Base-by-base conservation (phyloP, 768 basidiomycete genomes). In the Baorangia bicolor region DNA sequence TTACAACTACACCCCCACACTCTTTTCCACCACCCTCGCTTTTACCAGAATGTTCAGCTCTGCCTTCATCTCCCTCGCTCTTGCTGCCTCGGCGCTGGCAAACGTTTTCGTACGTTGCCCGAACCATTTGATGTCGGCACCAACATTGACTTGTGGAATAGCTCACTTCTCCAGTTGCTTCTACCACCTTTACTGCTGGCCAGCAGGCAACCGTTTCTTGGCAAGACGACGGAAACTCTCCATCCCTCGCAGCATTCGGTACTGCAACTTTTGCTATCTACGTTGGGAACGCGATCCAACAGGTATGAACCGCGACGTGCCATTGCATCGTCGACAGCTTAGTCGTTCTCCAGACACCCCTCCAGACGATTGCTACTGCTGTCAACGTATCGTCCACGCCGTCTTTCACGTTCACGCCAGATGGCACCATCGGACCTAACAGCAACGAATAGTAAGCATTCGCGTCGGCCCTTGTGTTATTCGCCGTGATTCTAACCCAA, bases 241-340 rank as follows among this genome's bases (percentile, higher is more conserved):
- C 90, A 5, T 46, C 72, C 23, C 77, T 90, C 43, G 50, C 69
- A 13, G 53, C 75, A 5, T 87, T 86, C 35, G 87, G 88, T 6
- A 59, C 64, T 30, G 69, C 78, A 11, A 74, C 68, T 41, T 73
- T 90, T 38, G 80, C 77, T 34, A 78, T 92, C 71, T 90, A 83
- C 60, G 78, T 72, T 49, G 90, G 90, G 40, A 88, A 81, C 65
- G 71, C 77, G 30, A 69, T 65, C 12, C 74, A 82, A 61, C 89
- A 91, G 81, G 88, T 87, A 42, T 5, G 56, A 28, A 3, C 14
- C 10, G 5, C 14, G 23, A 42, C 33, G 4, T n/a, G 40, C 23
- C 18, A 9, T n/a, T 18, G 13, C 37, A 13, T 14, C 37, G 10
- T 5, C 7, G 23, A 23, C 14, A 3, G 52, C n/a, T 33, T 28